Evolutionary conservation across 352 stramenopile species (phyloP), one percentile per base, ranked within the genome.

Genomic region (Phytophthora tubulina): DNA sequence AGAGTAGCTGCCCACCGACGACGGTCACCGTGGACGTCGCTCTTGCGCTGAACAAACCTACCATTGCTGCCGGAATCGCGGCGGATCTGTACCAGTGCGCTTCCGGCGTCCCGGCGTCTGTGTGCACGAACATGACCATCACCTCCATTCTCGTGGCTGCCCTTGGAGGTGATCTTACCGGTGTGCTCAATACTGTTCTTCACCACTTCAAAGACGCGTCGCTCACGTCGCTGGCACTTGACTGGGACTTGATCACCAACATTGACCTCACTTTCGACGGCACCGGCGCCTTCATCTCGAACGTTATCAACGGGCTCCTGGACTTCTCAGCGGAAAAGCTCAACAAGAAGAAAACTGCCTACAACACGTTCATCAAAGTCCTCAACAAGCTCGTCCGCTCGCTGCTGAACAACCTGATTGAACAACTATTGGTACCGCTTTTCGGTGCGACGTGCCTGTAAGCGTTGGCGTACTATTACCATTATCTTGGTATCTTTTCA

Each of bases 271-370:
- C 73, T 45, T 85, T 86, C 53, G 51, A 78, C 41, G 69, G 72
- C 60, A 80, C 76, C 31, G 61, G 70, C 46, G 44, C 76, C 31
- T 75, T 91, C 56, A 70, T 88, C 57, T 72, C 70, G 9, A 78
- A 76, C 52, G 48, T 91, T n/a, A 77, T 76, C 50, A 83, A 88
- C 64, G 67, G 72, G 39, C 79, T 91, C 38, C 64, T 88, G 30
- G 55, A 76, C 58, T 88, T 88, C 70, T 80, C 73, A 33, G 80
- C 73, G 8, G 62, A 78, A 30, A 75, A 80, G 58, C 56, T 89
- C 57, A 91, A 91, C 75, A 88, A 91, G 74, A 91, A 88, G 81
- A 81, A 79, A 41, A 66, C 77, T 42, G 51, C 79, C 13, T 89
- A 88, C 75, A 82, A 85, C n/a, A 80, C 67, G 46, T 74, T 85